Evolutionary conservation across 495 filamentous ascomycete species (phyloP), one percentile per base, ranked within the genome.

Genomic region (Mytilinidion resinicola): DNA sequence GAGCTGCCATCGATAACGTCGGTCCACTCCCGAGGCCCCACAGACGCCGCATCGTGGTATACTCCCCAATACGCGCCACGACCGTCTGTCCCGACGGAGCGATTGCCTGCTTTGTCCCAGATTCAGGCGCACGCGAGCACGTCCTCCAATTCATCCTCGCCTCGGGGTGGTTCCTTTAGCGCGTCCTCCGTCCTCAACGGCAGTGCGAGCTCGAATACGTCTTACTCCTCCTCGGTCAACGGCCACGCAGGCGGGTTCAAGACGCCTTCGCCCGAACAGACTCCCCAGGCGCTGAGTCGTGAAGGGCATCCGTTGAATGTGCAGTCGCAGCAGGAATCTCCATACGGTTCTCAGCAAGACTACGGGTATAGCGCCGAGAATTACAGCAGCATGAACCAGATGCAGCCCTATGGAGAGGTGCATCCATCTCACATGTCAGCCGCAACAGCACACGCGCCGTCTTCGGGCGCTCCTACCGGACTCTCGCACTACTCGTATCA

Each of bases 1-100:
- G 91, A 95, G 90, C 86, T 93, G 77, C 89, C 91, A 74, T 87
- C 89, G 80, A 86, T 92, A 68, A 86, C 89, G 71, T 88, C 90
- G 80, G 83, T 89, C 81, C 88, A 90, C 74, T 84, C 85, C 83
- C 87, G 91, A 85, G 90, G 86, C 80, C 81, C 84, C 77, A 80
- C 81, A 73, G 88, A 95, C 76, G 80, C 82, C 67, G 20, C 46
- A 49, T 11, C 46, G 46, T 90, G 83, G 77, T 89, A 87, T 77
- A 85, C 85, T 77, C 78, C 78, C 72, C 82, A 88, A 75, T 84
- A 82, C 68, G 75, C 79, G 39, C 81, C 86, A 74, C 80, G 86
- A 67, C 79, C 85, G 62, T 72, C 84, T 76, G 80, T 82, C 65
- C 79, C 81, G 64, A 86, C 80, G 77, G 87, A 95, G 70, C 89